Conservation (phyloP, 1,284 basidiomycete genomes). For the Peniophora sp. region DNA sequence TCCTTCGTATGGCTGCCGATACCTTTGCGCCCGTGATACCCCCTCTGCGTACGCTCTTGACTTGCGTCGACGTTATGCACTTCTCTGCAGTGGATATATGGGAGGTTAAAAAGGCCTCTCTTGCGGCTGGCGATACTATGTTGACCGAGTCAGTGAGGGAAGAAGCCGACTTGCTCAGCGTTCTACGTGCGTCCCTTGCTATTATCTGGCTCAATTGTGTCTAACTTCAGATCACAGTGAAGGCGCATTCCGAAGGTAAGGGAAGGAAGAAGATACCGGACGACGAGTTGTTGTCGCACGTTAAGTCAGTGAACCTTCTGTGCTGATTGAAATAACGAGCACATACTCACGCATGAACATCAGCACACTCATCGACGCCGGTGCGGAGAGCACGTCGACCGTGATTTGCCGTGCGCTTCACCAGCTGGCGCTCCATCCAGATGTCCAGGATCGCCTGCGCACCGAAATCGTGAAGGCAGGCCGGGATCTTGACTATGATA, state of each 20-base stretch:
- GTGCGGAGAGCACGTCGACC: slow-evolving; percentile 12
- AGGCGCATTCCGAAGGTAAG: slow-evolving; percentile 6
- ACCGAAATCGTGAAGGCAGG: slow-evolving; percentile 14
- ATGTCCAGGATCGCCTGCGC: slow-evolving; percentile 15
- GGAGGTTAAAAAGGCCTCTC: slow-evolving; percentile 15
- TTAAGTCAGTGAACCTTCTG: not conserved
- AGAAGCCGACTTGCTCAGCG: slow-evolving; percentile 23
- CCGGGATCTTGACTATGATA: slow-evolving; percentile 15
- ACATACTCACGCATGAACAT: not conserved
- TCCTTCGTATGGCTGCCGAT: slow-evolving; percentile 10
- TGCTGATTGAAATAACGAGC: not conserved
- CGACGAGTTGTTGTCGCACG: slow-evolving; percentile 4
- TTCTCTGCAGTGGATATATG: slow-evolving; percentile 11
- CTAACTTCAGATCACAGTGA: not conserved
- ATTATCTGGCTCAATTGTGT: not conserved
- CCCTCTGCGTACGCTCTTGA: slow-evolving; percentile 8
- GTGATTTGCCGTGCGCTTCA: slow-evolving; percentile 11
- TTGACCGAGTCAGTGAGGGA: slow-evolving; percentile 19
- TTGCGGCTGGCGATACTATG: slow-evolving; percentile 18
- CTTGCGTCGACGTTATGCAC: slow-evolving; percentile 14
- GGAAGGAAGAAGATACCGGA: slow-evolving; percentile 7
- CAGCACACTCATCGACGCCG: slow-evolving; percentile 10
- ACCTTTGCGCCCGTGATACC: slow-evolving; percentile 6
- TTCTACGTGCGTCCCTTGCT: slow-evolving; percentile 16
- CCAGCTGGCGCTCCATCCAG: slow-evolving; percentile 8